Evolutionary conservation across 176 grass and related monocot species (phyloP).

Genomic region (Rhynchospora tenuis): DNA sequence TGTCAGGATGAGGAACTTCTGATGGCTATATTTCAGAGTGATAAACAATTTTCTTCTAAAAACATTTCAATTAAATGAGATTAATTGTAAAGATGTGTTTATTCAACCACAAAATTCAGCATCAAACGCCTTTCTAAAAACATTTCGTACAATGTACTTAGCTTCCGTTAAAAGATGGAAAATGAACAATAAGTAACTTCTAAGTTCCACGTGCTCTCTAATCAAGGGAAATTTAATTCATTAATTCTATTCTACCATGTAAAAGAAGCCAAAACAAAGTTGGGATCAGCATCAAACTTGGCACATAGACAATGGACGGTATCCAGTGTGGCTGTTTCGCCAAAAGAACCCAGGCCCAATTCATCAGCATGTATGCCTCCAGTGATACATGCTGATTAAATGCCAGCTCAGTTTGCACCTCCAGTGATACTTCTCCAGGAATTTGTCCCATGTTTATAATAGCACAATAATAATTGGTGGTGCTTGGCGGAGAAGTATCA

Average conservation of each 20-base stretch:
- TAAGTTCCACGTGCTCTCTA: neutral
- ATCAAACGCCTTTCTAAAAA: neutral
- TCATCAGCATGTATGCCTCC: conserved; percentile 68
- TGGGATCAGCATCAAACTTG: conserved; percentile 55
- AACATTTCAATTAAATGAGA: neutral
- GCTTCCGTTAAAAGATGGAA: neutral
- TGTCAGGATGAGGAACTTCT: no score
- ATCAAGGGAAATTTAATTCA: neutral
- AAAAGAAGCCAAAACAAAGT: conserved; percentile 78
- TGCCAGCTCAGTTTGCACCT: conserved; percentile 57
- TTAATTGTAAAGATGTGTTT: neutral
- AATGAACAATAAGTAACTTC: neutral
- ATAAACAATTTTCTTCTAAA: no score
- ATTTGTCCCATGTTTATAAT: no score
- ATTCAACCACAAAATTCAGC: no score
- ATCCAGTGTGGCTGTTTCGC: conserved; percentile 39
- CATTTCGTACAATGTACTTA: neutral
- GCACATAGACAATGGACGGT: conserved; percentile 35
- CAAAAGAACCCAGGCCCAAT: conserved; percentile 52
- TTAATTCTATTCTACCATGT: conserved; percentile 63
- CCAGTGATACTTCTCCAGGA: no score
- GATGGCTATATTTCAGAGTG: neutral
- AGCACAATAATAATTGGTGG: no score
- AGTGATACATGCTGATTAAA: conserved; percentile 62
- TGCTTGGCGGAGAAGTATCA: no score